Evolutionary conservation across 2,329 filamentous ascomycete genomes (phyloP).

Genomic region (Cladosporium phlei): DNA sequence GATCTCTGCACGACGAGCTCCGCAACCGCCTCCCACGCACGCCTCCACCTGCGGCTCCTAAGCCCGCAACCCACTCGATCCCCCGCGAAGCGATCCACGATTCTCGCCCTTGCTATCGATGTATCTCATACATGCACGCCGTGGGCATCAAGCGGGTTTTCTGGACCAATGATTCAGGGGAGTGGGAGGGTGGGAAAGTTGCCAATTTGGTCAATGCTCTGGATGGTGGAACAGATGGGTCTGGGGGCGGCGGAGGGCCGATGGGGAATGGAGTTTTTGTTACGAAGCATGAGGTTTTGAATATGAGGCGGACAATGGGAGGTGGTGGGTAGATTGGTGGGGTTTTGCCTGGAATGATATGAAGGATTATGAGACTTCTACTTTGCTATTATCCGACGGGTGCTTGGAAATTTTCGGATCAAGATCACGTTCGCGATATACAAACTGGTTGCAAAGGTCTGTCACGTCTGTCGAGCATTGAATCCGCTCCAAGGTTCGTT

Average conservation of each 20-base stretch:
- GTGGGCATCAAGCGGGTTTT: conserved; percentile 51
- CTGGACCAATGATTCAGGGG: conserved; percentile 47
- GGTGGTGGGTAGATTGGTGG: conserved; percentile 1
- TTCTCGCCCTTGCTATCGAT: conserved; percentile 51
- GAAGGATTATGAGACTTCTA: too few relatives aligned
- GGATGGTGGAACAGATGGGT: conserved; percentile 28
- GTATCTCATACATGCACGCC: conserved; percentile 48
- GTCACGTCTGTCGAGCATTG: too few relatives aligned
- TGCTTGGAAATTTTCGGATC: too few relatives aligned
- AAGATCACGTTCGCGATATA: too few relatives aligned
- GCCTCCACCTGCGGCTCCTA: neutral
- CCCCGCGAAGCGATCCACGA: conserved; percentile 29
- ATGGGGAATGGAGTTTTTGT: conserved; percentile 41
- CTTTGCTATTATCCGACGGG: too few relatives aligned
- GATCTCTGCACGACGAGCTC: conserved; percentile 49
- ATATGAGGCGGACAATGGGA: conserved; percentile 38
- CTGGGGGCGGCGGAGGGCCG: conserved; percentile 20
- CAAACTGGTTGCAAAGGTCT: too few relatives aligned
- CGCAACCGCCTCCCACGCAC: conserved; percentile 19
- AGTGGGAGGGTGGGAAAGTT: conserved; percentile 50
- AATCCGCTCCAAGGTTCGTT: too few relatives aligned
- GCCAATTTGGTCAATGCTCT: conserved; percentile 46
- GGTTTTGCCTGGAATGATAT: too few relatives aligned
- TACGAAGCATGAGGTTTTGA: conserved; percentile 51
- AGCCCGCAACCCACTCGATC: conserved; percentile 6